A percentile compares a stretch with the other conserved stretches of the same genome.
These are phyloP conservation scores for Gynochthodes officinalis DNA, from an alignment of 257 asterid species.

Conservation along the genomic window DNA sequence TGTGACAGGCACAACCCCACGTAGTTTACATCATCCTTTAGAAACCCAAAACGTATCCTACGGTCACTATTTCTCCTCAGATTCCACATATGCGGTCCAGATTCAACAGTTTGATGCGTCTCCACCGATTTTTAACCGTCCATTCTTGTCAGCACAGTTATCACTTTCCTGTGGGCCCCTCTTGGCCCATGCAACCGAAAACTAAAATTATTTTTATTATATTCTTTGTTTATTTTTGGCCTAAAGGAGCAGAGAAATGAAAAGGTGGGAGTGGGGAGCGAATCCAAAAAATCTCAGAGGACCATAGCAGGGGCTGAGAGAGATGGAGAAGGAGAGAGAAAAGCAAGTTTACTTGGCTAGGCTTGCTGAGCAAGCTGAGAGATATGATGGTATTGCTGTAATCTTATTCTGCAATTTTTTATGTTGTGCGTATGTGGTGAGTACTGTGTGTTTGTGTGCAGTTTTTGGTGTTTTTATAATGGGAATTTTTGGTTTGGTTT, in stretches of 20 bases:
- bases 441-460: background rate
- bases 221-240: background rate
- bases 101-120: conserved; percentile 1
- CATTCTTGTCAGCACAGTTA: background rate
- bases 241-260: conserved; percentile 2
- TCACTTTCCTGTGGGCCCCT: background rate
- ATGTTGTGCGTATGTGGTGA: no score
- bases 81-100: conserved; percentile 6
- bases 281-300: background rate
- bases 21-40: background rate
- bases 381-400: conserved; percentile 57
- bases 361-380: conserved; percentile 75
- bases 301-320: conserved; percentile 13
- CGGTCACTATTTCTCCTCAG: conserved; percentile 10
- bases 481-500: conserved; percentile 6
- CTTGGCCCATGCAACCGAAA: background rate
- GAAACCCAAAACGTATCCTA: conserved; percentile 27
- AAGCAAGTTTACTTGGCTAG: conserved; percentile 65
- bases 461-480: background rate
- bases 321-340: conserved; percentile 67
- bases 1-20: conserved; percentile 19
- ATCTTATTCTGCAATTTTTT: background rate
- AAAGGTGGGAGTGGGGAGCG: background rate
- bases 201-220: no score
- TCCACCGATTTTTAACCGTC: conserved; percentile 24